Conservation (phyloP, 2,329 filamentous ascomycete genomes). For the Cladosporium sp. region DNA sequence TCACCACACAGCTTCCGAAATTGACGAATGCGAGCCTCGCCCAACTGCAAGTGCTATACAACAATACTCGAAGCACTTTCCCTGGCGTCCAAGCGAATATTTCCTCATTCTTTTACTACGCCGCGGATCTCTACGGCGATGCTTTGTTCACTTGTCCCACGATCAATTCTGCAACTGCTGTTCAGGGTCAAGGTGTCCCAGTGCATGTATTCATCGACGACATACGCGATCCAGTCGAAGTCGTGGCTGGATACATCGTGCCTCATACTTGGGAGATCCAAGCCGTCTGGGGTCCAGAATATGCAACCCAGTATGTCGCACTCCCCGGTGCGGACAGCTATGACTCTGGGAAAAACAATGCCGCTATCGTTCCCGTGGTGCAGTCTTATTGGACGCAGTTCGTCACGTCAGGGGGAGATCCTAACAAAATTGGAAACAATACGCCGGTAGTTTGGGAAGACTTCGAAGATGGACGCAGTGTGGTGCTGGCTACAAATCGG, state of each 20-base stretch:
- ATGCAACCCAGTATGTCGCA: conserved; percentile 32
- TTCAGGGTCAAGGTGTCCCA: conserved; percentile 27
- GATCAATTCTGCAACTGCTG: neutral
- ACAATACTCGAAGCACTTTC: neutral
- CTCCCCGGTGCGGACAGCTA: neutral
- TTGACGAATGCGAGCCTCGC: neutral
- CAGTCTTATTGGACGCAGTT: neutral
- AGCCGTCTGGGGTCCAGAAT: conserved; percentile 66
- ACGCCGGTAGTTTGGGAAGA: neutral
- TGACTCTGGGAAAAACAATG: neutral
- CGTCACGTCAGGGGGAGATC: neutral
- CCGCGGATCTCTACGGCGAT: neutral
- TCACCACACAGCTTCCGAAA: neutral
- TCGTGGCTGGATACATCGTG: conserved; percentile 61
- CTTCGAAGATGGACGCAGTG: neutral
- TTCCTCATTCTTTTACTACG: neutral
- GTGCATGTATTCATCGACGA: conserved; percentile 57
- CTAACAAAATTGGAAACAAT: neutral
- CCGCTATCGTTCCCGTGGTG: neutral
- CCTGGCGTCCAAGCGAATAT: neutral
- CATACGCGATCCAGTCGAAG: conserved; percentile 56
- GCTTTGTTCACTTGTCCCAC: neutral
- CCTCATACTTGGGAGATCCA: conserved; percentile 67
- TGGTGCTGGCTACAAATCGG: neutral
- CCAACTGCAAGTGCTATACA: neutral